Base-by-base conservation (phyloP, 345 rosid genomes). In the Gossypium thurberi region DNA sequence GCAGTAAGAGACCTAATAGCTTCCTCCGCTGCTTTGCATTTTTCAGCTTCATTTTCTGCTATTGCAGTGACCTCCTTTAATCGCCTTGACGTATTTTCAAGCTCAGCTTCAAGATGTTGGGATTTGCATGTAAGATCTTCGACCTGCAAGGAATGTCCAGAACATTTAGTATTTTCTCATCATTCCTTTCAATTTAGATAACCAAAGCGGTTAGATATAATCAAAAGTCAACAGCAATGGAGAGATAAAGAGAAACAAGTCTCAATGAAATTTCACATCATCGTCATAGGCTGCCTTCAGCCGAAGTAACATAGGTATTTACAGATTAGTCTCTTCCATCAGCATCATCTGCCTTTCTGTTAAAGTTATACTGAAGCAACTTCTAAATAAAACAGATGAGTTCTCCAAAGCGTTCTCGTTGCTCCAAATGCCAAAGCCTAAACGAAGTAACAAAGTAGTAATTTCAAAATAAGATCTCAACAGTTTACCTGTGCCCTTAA, bases 21-120 rank as follows among this genome's bases (percentile, higher is more conserved):
- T 61, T 87, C 98, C 74, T 87, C 89, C 5, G 97, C 97, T 28
- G 94, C 83, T 81, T 78, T 88, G 84, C 85, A 87, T 79, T 89
- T 93, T 70, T 84, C 90, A 80, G 89, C 98, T 85, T 94, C 98
- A 77, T 88, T 89, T 74, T 87, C 83, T 69, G 94, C 96, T 75
- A 86, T 81, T 73, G 85, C 88, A 73, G 94, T 84, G 55, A 88
- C 96, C 52, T 88, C 85, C 82, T 83, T 88, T 74, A 94, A 80
- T 72, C 86, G 88, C 65, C 75, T 86, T 20, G 82, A 76, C n/a
- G 88, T 87, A 77, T 81, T 91, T 47, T 82, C 91, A 58, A 94
- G 94, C 76, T 94, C 93, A 66, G 85, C 87, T 85, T 91, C 90
- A 79, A 91, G 96, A 52, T 79, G 65, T 55, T 84, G 81, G 9